Percentiles rank a stretch among this genome's conserved stretches.
These are phyloP conservation scores for Rugiboletus extremiorientalis DNA, from an alignment of 1,284 basidiomycete species.

Conservation along the genomic window DNA sequence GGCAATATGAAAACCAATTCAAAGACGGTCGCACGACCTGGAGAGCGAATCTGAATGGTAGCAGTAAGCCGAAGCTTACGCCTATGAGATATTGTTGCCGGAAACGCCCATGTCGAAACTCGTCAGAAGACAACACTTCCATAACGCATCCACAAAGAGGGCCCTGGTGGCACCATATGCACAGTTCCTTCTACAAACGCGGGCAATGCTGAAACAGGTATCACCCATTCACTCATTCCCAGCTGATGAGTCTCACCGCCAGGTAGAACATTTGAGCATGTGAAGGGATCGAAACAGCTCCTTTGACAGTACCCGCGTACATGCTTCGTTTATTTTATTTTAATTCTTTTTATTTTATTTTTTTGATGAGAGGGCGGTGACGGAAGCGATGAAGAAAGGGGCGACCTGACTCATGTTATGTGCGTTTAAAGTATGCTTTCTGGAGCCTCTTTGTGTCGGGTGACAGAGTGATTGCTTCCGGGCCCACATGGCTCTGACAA, in stretches of 20 bases:
- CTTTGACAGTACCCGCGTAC: conserved; percentile 3
- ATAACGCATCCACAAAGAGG: conserved; percentile 32
- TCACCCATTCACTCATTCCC: conserved; percentile 27
- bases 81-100: conserved; percentile 18
- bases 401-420: conserved; percentile 4
- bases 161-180: conserved; percentile 8
- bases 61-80: conserved; percentile 4
- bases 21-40: conserved; percentile 31
- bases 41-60: conserved; percentile 26
- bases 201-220: conserved; percentile 34
- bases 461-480: no score
- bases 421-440: not conserved
- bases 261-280: conserved; percentile 26
- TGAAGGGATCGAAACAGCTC: conserved; percentile 19
- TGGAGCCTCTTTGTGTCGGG: conserved; percentile 3
- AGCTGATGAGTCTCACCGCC: conserved; percentile 26
- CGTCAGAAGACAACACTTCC: conserved; percentile 32
- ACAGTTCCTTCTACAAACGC: conserved; percentile 13
- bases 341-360: conserved; percentile 1
- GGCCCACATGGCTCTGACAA: conserved; percentile 2
- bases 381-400: conserved; percentile 1
- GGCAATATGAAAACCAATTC: conserved; percentile 30
- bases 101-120: conserved; percentile 33
- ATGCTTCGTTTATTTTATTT: conserved; percentile 7
- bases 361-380: not conserved